Evolutionary conservation across 495 filamentous ascomycete genomes (phyloP).

Genomic region (Sordaria brevicollis): DNA sequence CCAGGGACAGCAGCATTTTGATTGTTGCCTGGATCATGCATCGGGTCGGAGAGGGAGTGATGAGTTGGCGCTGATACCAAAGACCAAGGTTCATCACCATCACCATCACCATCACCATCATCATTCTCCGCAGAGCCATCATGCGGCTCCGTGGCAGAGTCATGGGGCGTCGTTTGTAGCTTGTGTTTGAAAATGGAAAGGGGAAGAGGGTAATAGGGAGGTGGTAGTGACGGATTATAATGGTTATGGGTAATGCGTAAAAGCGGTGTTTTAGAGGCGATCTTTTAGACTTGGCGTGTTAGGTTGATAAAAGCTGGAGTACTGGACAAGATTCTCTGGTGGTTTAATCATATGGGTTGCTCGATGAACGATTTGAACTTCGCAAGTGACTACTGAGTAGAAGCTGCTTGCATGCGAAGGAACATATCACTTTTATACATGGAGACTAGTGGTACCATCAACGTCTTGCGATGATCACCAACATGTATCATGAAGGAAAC

Average conservation of each 20-base stretch:
- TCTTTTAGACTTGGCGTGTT: background rate
- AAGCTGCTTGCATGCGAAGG: background rate
- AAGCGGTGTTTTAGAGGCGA: background rate
- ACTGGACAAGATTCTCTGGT: background rate
- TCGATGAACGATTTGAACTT: background rate
- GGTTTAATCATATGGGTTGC: background rate
- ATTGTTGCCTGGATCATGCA: background rate
- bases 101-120: background rate
- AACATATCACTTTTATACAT: background rate
- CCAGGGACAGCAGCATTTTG: background rate
- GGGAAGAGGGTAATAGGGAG: background rate
- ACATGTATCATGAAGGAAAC: too few relatives aligned
- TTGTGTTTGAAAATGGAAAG: background rate
- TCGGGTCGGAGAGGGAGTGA: background rate
- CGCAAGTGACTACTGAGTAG: background rate
- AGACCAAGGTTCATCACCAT: conserved; percentile 3
- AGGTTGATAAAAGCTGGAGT: background rate
- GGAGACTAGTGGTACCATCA: background rate
- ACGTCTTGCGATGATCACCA: too few relatives aligned
- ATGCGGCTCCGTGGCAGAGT: background rate
- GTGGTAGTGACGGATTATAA: background rate
- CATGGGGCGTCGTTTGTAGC: background rate
- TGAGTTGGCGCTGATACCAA: conserved; percentile 10
- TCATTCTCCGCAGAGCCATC: too few relatives aligned
- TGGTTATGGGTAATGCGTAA: background rate